Evolutionary conservation across 495 filamentous ascomycete genomes (phyloP), one percentile per base, ranked within the genome.

Genomic region (Glonium stellatum): DNA sequence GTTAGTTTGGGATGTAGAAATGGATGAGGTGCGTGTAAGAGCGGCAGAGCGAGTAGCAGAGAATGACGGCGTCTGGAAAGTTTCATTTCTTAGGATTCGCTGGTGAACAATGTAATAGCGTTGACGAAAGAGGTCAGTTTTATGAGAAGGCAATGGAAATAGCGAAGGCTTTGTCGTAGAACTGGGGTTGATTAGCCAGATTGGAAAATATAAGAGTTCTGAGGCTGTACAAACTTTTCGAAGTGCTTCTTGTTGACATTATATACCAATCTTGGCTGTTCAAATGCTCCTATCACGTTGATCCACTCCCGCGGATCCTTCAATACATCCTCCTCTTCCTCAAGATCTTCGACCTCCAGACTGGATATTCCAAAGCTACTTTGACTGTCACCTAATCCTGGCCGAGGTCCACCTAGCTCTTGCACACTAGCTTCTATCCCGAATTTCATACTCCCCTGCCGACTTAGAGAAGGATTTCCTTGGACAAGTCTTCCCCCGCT

Each of bases 231-330:
- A 21, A 65, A 85, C 85, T 72, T 82, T 64, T 97, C 90, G 67
- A 98, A 97, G 67, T 95, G 87, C 69, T 92, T 96, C 76, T 95
- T 95, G 21, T 79, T 78, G 21, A 84, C 79, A 67, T 96, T 96
- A 71, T 96, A 98, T 22, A 84, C 74, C 64, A 92, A 75, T 41
- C 89, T 83, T 42, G 95, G 95, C 71, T 95, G 89, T n/a, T 90
- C 84, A 72, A 87, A 92, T 10, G 91, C 89, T 47, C 79, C 78
- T 34, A 92, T 77, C 2, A 91, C 78, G 66, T 87, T 90, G 18
- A 95, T 71, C 89, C 89, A 95, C 54, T 79, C 79, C 58, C 90
- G 79, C 0, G 86, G 81, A 67, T 95, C 84, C 19, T 76, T 78
- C 10, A 76, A 58, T 0, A 75, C 61, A 9, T 84, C 79, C 0